phyloP scores from a whole-genome alignment of 139 green algal species.

The Nannochloris sp. region DNA sequence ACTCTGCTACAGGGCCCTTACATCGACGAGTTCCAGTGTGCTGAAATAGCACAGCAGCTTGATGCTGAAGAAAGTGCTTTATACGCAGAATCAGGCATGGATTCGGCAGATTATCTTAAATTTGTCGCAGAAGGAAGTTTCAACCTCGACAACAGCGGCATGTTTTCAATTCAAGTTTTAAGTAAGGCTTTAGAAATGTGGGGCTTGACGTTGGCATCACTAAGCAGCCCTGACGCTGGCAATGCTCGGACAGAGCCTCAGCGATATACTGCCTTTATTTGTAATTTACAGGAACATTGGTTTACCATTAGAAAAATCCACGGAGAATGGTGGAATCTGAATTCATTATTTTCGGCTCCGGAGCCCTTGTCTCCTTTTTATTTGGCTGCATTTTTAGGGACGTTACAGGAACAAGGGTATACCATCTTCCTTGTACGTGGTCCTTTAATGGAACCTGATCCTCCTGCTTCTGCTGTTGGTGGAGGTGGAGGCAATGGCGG shows the following conservation, averaged over 20 bases:
- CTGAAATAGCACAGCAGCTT: slow-evolving; percentile 66
- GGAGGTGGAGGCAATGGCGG: not conserved
- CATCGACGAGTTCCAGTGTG: slow-evolving; percentile 67
- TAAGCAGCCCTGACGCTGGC: slow-evolving; percentile 34
- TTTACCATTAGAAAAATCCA: slow-evolving; percentile 62
- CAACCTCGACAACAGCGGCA: slow-evolving; percentile 73
- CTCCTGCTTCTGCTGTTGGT: no score
- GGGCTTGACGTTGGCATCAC: slow-evolving; percentile 32
- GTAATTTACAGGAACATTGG: slow-evolving; percentile 83
- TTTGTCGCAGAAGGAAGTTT: slow-evolving; percentile 45
- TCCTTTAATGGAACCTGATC: not conserved
- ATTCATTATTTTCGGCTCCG: slow-evolving; percentile 66
- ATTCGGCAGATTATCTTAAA: slow-evolving; percentile 36
- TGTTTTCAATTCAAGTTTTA: slow-evolving; percentile 80
- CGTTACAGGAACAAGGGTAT: slow-evolving; percentile 42
- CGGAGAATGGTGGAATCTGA: slow-evolving; percentile 78
- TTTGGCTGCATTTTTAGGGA: slow-evolving; percentile 64
- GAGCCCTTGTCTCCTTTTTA: slow-evolving; percentile 72
- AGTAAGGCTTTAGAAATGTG: slow-evolving; percentile 64
- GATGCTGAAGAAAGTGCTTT: slow-evolving; percentile 61
- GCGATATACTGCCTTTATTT: slow-evolving; percentile 66
- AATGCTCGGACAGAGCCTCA: slow-evolving; percentile 32
- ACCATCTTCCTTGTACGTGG: slow-evolving; percentile 64
- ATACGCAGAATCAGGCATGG: slow-evolving; percentile 45
- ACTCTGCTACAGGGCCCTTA: slow-evolving; percentile 67